Conservation (phyloP, 345 rosid genomes). For the Kandelia obovata region DNA sequence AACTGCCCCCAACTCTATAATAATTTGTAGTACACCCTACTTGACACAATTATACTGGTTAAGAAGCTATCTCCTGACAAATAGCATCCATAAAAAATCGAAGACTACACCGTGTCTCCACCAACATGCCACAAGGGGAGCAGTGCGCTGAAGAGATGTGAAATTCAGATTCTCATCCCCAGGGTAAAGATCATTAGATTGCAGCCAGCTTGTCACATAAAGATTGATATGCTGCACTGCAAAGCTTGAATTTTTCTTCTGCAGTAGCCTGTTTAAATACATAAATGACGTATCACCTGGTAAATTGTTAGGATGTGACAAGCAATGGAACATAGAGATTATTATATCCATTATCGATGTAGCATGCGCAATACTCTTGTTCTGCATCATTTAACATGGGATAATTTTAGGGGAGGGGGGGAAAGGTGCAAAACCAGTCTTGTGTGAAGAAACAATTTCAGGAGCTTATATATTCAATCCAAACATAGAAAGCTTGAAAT, state of each 20-base stretch:
- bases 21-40: too few relatives aligned
- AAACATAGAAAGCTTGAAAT: not conserved
- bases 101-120: too few relatives aligned
- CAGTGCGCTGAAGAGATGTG: not conserved
- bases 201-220: slow-evolving; percentile 61
- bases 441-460: too few relatives aligned
- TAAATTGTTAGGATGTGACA: not conserved
- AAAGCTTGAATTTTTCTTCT: slow-evolving; percentile 85
- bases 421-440: too few relatives aligned
- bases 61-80: too few relatives aligned
- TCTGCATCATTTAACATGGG: too few relatives aligned
- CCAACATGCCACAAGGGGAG: not conserved
- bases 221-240: slow-evolving; percentile 72
- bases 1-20: too few relatives aligned
- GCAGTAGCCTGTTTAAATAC: slow-evolving; percentile 47
- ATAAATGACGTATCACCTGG: not conserved
- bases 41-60: too few relatives aligned
- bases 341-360: not conserved
- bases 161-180: not conserved
- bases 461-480: too few relatives aligned
- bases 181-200: slow-evolving; percentile 20
- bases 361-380: too few relatives aligned
- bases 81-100: too few relatives aligned
- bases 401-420: too few relatives aligned
- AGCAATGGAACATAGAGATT: not conserved